Evolutionary conservation across 1,139 yeast genomes (phyloP), one percentile per base, ranked within the genome.

Genomic region (Magnusiomyces clavatus): DNA sequence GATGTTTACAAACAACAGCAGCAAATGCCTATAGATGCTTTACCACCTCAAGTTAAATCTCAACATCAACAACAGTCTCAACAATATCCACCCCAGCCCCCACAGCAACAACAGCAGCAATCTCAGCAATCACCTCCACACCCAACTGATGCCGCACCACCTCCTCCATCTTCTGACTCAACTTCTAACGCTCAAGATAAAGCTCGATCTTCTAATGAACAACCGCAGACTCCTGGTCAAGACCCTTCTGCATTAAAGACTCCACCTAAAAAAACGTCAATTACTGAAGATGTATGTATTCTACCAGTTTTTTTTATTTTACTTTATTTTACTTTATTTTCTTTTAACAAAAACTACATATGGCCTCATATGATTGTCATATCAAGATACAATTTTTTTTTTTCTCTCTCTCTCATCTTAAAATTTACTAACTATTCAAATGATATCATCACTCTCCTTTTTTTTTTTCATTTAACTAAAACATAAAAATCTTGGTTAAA

Each of bases 191-290:
- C 51, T 31, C 47, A 46, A 3, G 48, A 47, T 13, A 17, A 29
- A 40, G 37, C 50, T n/a, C 31, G 36, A 49, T n/a, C 48, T 44
- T 35, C 31, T 24, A 24, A 24, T 24, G 31, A 24, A 24, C 43
- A 14, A 41, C 51, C 20, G 6, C 48, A 10, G 29, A 19, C 43
- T 46, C 51, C 54, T 54, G 49, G 46, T 11, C 49, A 35, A 13
- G 24, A 40, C 43, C 43, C 36, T 39, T 12, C 35, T 2, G 44
- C 50, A 2, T 39, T 44, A 39, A 39, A 17, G 42, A 43, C 31
- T 24, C 31, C 31, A 24, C 31, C 31, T 24, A 24, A 24, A 24
- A 4, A 4, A 24, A 24, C 4, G 31, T 8, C 31, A 24, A 24
- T 24, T 24, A 24, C 31, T 24, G 31, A 24, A 24, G 31, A 24